Evolutionary conservation across 176 grass and related monocot genomes (phyloP).

Genomic region (Zoysia pacifica): DNA sequence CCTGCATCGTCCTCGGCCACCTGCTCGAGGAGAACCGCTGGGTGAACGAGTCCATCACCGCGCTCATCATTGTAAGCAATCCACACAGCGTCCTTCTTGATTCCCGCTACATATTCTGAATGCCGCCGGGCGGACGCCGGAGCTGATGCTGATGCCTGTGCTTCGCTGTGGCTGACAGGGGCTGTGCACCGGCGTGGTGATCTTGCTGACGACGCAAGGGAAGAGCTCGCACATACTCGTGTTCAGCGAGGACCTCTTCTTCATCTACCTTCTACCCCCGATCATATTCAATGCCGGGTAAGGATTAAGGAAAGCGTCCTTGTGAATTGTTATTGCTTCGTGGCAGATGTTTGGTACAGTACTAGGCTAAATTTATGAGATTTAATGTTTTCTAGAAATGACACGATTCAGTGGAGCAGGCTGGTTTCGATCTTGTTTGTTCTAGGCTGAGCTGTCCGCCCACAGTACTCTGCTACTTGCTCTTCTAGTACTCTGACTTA

Average conservation of each 20-base stretch:
- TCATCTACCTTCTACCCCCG: slow-evolving; percentile 95
- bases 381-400: slow-evolving; percentile 7
- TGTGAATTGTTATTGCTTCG: background rate
- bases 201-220: slow-evolving; percentile 78
- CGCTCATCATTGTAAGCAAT: slow-evolving; percentile 68
- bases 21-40: slow-evolving; percentile 91
- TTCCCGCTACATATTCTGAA: background rate
- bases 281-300: slow-evolving; percentile 99
- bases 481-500: background rate
- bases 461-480: too few species aligned
- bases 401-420: slow-evolving; percentile 8
- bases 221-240: slow-evolving; percentile 95
- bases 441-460: slow-evolving; percentile 42
- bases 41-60: slow-evolving; percentile 96
- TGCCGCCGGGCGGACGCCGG: background rate
- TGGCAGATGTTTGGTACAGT: background rate
- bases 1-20: slow-evolving; percentile 94
- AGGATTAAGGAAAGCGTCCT: background rate
- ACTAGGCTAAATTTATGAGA: background rate
- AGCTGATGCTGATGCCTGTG: background rate
- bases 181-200: slow-evolving; percentile 83
- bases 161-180: slow-evolving; percentile 51
- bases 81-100: background rate
- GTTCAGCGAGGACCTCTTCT: slow-evolving; percentile 99
- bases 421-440: slow-evolving; percentile 33